Conservation (phyloP, 306 rosid genomes). For the Argentina anserina region DNA sequence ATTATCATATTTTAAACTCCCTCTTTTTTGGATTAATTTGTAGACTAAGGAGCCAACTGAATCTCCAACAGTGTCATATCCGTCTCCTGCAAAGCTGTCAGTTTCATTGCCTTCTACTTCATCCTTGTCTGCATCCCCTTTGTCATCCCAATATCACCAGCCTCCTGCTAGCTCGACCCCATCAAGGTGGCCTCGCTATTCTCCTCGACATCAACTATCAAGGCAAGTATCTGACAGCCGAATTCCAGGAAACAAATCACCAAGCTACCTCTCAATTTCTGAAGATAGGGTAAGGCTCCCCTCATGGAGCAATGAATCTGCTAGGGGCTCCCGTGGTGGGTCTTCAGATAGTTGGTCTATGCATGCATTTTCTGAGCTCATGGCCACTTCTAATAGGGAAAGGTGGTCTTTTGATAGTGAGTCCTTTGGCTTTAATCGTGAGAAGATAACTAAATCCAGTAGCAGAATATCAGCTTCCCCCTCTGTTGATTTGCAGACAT, state of each 20-base stretch:
- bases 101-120: slow-evolving; percentile 62
- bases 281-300: slow-evolving; percentile 64
- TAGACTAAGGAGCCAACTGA: slow-evolving; percentile 62
- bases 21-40: slow-evolving; percentile 7
- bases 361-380: slow-evolving; percentile 72
- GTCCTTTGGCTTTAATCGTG: slow-evolving; percentile 62
- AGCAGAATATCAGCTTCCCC: slow-evolving; percentile 50
- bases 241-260: slow-evolving; percentile 58
- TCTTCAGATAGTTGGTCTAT: slow-evolving; percentile 88
- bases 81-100: slow-evolving; percentile 60
- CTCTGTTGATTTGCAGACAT: slow-evolving; percentile 49
- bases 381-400: slow-evolving; percentile 64
- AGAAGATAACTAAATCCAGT: slow-evolving; percentile 55
- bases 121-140: slow-evolving; percentile 53
- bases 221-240: slow-evolving; percentile 59
- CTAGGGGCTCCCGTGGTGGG: slow-evolving; percentile 52
- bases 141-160: slow-evolving; percentile 52
- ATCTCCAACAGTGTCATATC: slow-evolving; percentile 42
- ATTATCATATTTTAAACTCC: slow-evolving; percentile 1
- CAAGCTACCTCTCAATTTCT: slow-evolving; percentile 41
- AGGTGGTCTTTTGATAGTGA: slow-evolving; percentile 86
- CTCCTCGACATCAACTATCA: slow-evolving; percentile 60
- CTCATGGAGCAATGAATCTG: slow-evolving; percentile 57
- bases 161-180: slow-evolving; percentile 59
- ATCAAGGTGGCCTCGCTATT: slow-evolving; percentile 38